phyloP scores from a whole-genome alignment of 805 yeast genomes.

The Starmerella stellata region DNA sequence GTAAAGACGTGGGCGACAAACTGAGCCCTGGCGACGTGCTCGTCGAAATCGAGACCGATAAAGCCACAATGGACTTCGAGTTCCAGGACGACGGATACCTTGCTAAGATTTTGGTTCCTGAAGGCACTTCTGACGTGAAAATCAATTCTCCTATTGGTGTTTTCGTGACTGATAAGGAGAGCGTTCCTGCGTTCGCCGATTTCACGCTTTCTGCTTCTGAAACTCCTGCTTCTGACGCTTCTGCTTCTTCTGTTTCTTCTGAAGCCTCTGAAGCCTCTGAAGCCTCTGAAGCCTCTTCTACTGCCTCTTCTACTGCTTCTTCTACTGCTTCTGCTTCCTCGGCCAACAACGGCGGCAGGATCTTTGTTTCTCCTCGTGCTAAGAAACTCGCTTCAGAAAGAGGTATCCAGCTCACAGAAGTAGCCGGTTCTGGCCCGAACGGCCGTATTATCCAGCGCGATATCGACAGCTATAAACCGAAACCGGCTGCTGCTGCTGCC shows the following conservation, averaged over 20 bases:
- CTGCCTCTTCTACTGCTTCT: constrained; percentile 12
- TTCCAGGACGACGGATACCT: constrained; percentile 90
- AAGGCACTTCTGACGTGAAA: constrained; percentile 70
- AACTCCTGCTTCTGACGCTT: constrained; percentile 32
- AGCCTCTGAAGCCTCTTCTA: constrained; percentile 13
- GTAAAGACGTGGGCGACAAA: constrained; percentile 73
- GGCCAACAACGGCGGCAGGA: constrained; percentile 36
- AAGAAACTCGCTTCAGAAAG: constrained; percentile 81
- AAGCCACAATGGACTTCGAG: constrained; percentile 95
- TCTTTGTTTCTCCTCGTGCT: constrained; percentile 89
- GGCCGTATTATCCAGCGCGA: constrained; percentile 89
- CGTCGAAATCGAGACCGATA: constrained; percentile 95
- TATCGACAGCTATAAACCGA: constrained; percentile 51
- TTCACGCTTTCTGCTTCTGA: constrained; percentile 72
- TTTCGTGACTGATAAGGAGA: constrained; percentile 70
- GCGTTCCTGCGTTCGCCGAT: constrained; percentile 72
- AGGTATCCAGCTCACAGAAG: constrained; percentile 69
- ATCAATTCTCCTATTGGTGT: constrained; percentile 95
- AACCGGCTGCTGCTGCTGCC: constrained; percentile 21
- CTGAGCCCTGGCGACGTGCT: constrained; percentile 82
- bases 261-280: constrained; percentile 2
- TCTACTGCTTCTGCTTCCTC: not conserved
- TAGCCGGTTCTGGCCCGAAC: constrained; percentile 84
- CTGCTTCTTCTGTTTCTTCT: constrained; percentile 25
- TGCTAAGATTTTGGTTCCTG: constrained; percentile 50